Percentiles rank a stretch among this genome's conserved stretches.
Conservation (phyloP, 2,329 filamentous ascomycete genomes). For the Phaeosphaeriaceae sp. region DNA sequence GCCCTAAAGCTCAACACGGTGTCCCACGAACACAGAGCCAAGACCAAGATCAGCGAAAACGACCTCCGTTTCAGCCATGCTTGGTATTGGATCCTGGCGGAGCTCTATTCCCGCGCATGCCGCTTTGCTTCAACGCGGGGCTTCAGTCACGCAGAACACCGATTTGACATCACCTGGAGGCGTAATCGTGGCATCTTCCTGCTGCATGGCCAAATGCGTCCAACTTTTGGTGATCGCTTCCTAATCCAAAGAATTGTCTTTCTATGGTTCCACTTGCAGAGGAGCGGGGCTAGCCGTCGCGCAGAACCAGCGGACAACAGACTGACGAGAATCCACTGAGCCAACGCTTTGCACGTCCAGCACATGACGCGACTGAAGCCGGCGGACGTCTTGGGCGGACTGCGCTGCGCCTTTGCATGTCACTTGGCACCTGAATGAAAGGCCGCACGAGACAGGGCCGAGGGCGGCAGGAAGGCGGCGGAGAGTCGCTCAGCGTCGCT, state of each 20-base stretch:
- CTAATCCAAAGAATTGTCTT: conserved; percentile 7
- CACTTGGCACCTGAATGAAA: conserved; percentile 20
- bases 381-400: conserved; percentile 31
- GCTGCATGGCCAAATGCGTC: conserved; percentile 8
- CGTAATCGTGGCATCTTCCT: not conserved
- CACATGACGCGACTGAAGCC: conserved; percentile 11
- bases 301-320: conserved; percentile 5
- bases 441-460: not conserved
- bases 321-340: conserved; percentile 3
- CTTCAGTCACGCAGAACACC: conserved; percentile 8
- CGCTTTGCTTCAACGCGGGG: not conserved
- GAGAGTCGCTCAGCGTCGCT: conserved; percentile 16
- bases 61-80: conserved; percentile 37
- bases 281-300: conserved; percentile 10
- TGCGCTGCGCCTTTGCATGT: conserved; percentile 15
- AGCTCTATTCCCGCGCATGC: conserved; percentile 21
- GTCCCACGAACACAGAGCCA: conserved; percentile 19
- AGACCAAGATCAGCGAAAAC: conserved; percentile 28
- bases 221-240: conserved; percentile 7
- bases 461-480: conserved; percentile 5
- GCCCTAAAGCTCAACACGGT: conserved; percentile 9
- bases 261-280: conserved; percentile 9
- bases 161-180: not conserved
- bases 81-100: conserved; percentile 19
- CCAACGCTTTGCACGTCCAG: conserved; percentile 11